phyloP scores from a whole-genome alignment of 192 early-diverging fungal genomes.

The Umbelopsis isabellina region DNA sequence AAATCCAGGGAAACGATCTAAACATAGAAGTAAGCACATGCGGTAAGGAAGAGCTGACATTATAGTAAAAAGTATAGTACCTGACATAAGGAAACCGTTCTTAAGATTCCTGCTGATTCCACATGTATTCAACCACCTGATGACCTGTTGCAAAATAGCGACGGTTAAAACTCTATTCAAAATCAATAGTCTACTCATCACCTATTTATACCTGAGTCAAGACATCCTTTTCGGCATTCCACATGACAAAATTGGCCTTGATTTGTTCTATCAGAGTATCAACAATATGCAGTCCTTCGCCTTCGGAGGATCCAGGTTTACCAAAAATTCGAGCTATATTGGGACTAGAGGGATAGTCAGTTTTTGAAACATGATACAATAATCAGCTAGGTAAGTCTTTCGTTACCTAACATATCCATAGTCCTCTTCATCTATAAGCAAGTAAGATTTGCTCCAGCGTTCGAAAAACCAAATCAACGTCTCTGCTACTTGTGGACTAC shows the following conservation, averaged over 20 bases:
- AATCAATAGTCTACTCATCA: not conserved
- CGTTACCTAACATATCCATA: conserved; percentile 60
- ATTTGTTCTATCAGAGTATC: conserved; percentile 67
- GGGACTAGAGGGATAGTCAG: conserved; percentile 35
- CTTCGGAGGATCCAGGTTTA: conserved; percentile 46
- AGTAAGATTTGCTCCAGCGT: conserved; percentile 73
- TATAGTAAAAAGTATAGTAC: conserved; percentile 24
- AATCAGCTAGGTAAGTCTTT: not conserved
- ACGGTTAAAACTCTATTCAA: not conserved
- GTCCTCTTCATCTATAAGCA: conserved; percentile 63
- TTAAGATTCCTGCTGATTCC: conserved; percentile 42
- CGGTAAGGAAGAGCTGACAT: conserved; percentile 24
- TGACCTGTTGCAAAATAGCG: conserved; percentile 4
- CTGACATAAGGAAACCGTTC: conserved; percentile 54
- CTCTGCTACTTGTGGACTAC: conserved; percentile 71
- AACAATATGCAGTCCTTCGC: conserved; percentile 57
- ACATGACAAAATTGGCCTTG: conserved; percentile 63
- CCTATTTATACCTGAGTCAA: conserved; percentile 50
- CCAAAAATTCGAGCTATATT: conserved; percentile 62
- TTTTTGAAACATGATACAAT: not conserved
- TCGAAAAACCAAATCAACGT: conserved; percentile 77
- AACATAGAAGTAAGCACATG: conserved; percentile 16
- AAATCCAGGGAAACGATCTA: conserved; percentile 60
- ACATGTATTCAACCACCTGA: conserved; percentile 50
- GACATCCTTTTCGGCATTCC: conserved; percentile 74